phyloP scores from a whole-genome alignment of 192 early-diverging fungal species.

The Funneliformis mosseae region DNA sequence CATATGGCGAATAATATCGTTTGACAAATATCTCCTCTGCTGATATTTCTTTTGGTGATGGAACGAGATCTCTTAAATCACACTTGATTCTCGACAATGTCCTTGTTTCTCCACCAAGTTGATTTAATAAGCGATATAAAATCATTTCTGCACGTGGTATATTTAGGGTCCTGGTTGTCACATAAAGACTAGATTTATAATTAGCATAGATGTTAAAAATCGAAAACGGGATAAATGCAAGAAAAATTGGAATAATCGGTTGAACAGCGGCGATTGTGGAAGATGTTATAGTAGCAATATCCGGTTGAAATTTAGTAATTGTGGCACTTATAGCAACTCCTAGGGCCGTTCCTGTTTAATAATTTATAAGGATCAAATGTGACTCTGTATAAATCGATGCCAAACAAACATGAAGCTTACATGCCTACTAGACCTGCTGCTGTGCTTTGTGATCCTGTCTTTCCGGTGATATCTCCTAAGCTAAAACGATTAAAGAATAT shows the following conservation, averaged over 20 bases:
- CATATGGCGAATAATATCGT: constrained; percentile 48
- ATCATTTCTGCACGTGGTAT: constrained; percentile 53
- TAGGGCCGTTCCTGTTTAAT: constrained; percentile 42
- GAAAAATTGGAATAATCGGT: constrained; percentile 60
- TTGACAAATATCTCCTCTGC: constrained; percentile 51
- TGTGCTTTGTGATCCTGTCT: constrained; percentile 80
- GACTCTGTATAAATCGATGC: constrained; percentile 34
- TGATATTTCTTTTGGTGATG: constrained; percentile 44
- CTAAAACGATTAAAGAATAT: constrained; percentile 29
- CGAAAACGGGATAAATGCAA: constrained; percentile 70
- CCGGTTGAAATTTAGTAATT: constrained; percentile 43
- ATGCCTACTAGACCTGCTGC: constrained; percentile 81
- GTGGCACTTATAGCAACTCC: constrained; percentile 48
- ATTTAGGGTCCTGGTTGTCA: constrained; percentile 66
- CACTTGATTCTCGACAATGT: neutral
- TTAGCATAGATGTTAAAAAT: constrained; percentile 70
- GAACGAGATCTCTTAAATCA: constrained; percentile 29
- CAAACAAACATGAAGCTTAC: constrained; percentile 49
- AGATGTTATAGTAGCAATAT: neutral
- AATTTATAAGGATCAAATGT: constrained; percentile 10
- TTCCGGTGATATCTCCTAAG: constrained; percentile 84
- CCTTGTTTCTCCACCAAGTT: constrained; percentile 22
- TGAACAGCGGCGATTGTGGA: constrained; percentile 4
- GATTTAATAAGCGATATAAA: constrained; percentile 39
- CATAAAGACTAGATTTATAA: constrained; percentile 67